Conservation (phyloP, 768 basidiomycete species). For the Xerocomus spinulosus region DNA sequence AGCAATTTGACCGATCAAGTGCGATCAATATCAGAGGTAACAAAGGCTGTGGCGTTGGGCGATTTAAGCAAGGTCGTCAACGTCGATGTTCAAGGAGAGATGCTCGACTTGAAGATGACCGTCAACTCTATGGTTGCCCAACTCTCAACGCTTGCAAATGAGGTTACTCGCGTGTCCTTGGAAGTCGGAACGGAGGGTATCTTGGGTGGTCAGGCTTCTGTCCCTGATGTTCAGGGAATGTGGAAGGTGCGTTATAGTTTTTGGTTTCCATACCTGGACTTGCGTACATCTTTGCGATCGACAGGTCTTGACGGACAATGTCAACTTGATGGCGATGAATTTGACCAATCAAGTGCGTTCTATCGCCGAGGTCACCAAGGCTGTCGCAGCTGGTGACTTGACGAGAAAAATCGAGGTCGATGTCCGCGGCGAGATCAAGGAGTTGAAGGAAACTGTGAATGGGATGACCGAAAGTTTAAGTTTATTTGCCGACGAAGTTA, state of each 20-base stretch:
- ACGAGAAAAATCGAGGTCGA: slow-evolving; percentile 91
- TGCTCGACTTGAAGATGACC: slow-evolving; percentile 79
- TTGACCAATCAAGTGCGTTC: slow-evolving; percentile 89
- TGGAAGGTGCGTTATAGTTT: slow-evolving; percentile 62
- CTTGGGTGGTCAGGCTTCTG: slow-evolving; percentile 87
- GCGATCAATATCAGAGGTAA: slow-evolving; percentile 85
- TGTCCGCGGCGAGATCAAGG: slow-evolving; percentile 87
- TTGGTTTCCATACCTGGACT: slow-evolving; percentile 8
- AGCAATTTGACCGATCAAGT: slow-evolving; percentile 83
- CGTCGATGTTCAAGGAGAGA: slow-evolving; percentile 92
- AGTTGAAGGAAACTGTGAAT: slow-evolving; percentile 90
- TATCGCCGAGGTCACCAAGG: slow-evolving; percentile 89
- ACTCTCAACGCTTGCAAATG: slow-evolving; percentile 66
- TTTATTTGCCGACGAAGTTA: slow-evolving; percentile 79
- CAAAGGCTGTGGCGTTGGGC: slow-evolving; percentile 73
- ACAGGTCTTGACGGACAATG: slow-evolving; percentile 67
- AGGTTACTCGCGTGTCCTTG: slow-evolving; percentile 87
- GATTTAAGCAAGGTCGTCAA: slow-evolving; percentile 82
- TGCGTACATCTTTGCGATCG: slow-evolving; percentile 1
- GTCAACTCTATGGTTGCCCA: slow-evolving; percentile 78
- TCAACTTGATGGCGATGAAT: slow-evolving; percentile 88
- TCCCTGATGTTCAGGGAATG: slow-evolving; percentile 91
- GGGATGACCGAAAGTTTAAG: slow-evolving; percentile 89
- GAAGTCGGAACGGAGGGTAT: slow-evolving; percentile 94
- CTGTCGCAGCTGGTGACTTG: slow-evolving; percentile 89